Evolutionary conservation across 1,284 basidiomycete species (phyloP), one percentile per base, ranked within the genome.

Genomic region (Hemileia vastatrix): DNA sequence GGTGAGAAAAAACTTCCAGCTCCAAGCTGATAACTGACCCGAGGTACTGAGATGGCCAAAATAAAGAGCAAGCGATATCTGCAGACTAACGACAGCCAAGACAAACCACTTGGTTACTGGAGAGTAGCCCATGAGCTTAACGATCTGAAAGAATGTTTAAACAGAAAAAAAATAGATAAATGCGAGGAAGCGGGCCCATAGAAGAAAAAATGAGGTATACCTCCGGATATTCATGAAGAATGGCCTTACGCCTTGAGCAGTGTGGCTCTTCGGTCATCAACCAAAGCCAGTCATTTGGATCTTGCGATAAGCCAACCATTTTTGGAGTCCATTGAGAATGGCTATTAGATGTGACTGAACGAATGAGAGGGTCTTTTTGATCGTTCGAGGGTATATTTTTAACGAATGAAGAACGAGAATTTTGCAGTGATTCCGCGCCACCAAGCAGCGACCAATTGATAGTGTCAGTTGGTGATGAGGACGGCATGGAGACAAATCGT

Each of bases 211-310:
- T 3, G 27, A 47, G 18, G 32, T 79, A 57, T 67, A 91, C 88
- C 80, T 96, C 87, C 0, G 94, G 94, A 74, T 98, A 92, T 0
- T 87, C 86, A 74, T 93, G 92, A 78, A 98, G 82, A 65, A 98
- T 96, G 6, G 85, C 88, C 78, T 84, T 85, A 53, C 94, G 80
- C 51, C 94, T 80, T 19, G 86, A 84, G 32, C 92, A 83, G 76
- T 98, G 95, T 4, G 94, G 94, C 76, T 98, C 95, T 77, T 98
- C 94, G 1, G 90, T 96, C 83, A 95, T 88, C 61, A 94, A 77
- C 94, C 94, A 98, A 31, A 97, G 79, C 59, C 77, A 79, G 63
- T 78, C 77, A 19, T 67, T 63, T 1, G 65, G 56, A 27, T 76
- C 72, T 60, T 70, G 65, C 19, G 58, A 43, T 11, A 60, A n/a